phyloP scores from a whole-genome alignment of 495 filamentous ascomycete species.

The Cercophora scortea region DNA sequence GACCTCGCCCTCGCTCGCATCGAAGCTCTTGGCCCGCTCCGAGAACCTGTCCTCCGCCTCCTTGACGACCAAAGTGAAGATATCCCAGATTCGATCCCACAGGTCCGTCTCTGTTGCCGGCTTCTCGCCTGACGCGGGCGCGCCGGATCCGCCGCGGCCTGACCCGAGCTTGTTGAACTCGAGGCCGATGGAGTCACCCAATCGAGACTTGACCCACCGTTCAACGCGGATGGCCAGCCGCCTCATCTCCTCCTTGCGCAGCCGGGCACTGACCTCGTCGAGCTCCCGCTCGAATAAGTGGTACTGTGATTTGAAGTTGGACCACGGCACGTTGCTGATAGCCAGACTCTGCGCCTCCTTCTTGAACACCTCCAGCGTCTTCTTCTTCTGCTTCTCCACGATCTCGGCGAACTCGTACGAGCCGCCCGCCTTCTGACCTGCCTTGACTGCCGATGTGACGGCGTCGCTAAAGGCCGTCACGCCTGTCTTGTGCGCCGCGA shows the following conservation, averaged over 20 bases:
- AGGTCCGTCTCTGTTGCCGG: slow-evolving; percentile 69
- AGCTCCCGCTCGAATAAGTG: slow-evolving; percentile 66
- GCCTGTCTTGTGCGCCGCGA: slow-evolving; percentile 82
- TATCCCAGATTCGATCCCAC: slow-evolving; percentile 92
- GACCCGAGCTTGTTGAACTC: slow-evolving; percentile 94
- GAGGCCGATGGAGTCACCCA: slow-evolving; percentile 79
- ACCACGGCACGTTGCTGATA: slow-evolving; percentile 76
- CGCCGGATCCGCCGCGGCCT: slow-evolving; percentile 70
- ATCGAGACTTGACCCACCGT: slow-evolving; percentile 80
- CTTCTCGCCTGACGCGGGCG: slow-evolving; percentile 69
- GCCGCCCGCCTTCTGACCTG: slow-evolving; percentile 81
- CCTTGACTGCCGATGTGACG: slow-evolving; percentile 67
- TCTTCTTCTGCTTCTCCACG: slow-evolving; percentile 72
- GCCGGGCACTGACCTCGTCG: slow-evolving; percentile 69
- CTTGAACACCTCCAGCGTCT: slow-evolving; percentile 66
- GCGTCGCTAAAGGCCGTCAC: slow-evolving; percentile 81
- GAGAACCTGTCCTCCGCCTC: slow-evolving; percentile 81
- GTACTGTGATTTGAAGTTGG: slow-evolving; percentile 53
- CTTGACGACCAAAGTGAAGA: slow-evolving; percentile 75
- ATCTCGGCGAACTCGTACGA: slow-evolving; percentile 93
- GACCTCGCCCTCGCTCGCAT: slow-evolving; percentile 84
- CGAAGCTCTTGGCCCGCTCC: slow-evolving; percentile 83
- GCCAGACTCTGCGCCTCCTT: slow-evolving; percentile 63
- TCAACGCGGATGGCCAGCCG: slow-evolving; percentile 84
- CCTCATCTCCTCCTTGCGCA: slow-evolving; percentile 92